Conservation (phyloP, 2,329 filamentous ascomycete genomes). For the Eurotiales sp. region DNA sequence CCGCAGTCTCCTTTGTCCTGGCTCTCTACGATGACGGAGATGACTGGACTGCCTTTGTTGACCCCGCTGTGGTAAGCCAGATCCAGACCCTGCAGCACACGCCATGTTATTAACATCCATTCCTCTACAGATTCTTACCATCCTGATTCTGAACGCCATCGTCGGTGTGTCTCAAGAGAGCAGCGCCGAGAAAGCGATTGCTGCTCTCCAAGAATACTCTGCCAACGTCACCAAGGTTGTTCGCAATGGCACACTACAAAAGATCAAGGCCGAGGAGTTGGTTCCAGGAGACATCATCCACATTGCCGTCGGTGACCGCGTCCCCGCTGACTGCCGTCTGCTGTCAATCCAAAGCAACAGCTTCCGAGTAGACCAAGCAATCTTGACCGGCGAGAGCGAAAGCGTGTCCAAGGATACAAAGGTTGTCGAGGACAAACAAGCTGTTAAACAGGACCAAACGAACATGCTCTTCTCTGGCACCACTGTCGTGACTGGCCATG, state of each 20-base stretch:
- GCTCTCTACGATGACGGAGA: conserved; percentile 90
- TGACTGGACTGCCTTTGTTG: conserved; percentile 96
- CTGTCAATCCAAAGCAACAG: conserved; percentile 93
- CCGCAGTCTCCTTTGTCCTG: conserved; percentile 86
- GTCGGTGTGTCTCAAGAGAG: conserved; percentile 98
- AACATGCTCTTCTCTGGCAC: conserved; percentile 99
- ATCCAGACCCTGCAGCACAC: not conserved
- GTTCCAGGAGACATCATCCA: conserved; percentile 92
- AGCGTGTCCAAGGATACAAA: conserved; percentile 82
- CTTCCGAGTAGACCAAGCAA: conserved; percentile 94
- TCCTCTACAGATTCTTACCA: conserved; percentile 75
- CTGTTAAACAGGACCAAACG: conserved; percentile 94
- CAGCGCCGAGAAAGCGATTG: conserved; percentile 97
- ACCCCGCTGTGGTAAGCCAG: conserved; percentile 79
- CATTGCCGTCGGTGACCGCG: conserved; percentile 83
- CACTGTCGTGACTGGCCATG: conserved; percentile 91
- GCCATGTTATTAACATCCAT: conserved; percentile 18
- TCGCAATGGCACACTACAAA: conserved; percentile 73
- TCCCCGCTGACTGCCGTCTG: conserved; percentile 91
- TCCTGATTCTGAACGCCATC: conserved; percentile 91
- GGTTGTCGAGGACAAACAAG: conserved; percentile 69
- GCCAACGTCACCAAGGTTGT: conserved; percentile 95
- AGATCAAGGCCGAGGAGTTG: conserved; percentile 92
- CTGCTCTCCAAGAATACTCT: conserved; percentile 96
- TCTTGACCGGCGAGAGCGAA: conserved; percentile 95